These are phyloP conservation scores for Penicillium egyptiacum DNA, from an alignment of 495 filamentous ascomycete genomes.

Conservation along the genomic window DNA sequence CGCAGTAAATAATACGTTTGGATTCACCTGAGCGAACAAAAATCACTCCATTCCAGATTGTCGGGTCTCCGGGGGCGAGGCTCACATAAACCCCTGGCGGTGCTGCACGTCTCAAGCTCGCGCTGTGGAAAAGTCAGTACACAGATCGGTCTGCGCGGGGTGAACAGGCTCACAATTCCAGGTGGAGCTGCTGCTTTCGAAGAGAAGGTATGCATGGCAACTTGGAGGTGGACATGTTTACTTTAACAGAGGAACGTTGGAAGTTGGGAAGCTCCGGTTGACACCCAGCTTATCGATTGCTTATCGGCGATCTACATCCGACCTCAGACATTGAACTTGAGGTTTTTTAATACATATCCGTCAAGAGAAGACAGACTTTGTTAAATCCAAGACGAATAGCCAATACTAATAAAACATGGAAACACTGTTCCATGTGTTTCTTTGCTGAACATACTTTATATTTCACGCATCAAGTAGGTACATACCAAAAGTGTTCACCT, in stretches of 20 bases:
- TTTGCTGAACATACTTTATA: not conserved
- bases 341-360: no score
- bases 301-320: constrained; percentile 3
- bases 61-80: constrained; percentile 75
- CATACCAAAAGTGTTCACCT: not conserved
- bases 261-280: not conserved
- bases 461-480: not conserved
- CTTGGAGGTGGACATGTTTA: constrained; percentile 42
- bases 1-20: not conserved
- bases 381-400: not conserved
- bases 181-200: constrained; percentile 65
- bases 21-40: constrained; percentile 81
- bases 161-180: constrained; percentile 67
- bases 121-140: constrained; percentile 47
- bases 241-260: not conserved
- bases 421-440: not conserved
- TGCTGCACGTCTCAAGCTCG: constrained; percentile 75
- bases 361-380: no score
- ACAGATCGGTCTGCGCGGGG: not conserved
- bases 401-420: not conserved
- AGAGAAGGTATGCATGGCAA: constrained; percentile 48
- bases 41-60: constrained; percentile 82
- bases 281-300: constrained; percentile 1
- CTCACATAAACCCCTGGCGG: constrained; percentile 84
- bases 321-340: no score